These are phyloP conservation scores for Geotrichum candidum DNA, from an alignment of 1,139 yeast genomes.

Conservation along the genomic window DNA sequence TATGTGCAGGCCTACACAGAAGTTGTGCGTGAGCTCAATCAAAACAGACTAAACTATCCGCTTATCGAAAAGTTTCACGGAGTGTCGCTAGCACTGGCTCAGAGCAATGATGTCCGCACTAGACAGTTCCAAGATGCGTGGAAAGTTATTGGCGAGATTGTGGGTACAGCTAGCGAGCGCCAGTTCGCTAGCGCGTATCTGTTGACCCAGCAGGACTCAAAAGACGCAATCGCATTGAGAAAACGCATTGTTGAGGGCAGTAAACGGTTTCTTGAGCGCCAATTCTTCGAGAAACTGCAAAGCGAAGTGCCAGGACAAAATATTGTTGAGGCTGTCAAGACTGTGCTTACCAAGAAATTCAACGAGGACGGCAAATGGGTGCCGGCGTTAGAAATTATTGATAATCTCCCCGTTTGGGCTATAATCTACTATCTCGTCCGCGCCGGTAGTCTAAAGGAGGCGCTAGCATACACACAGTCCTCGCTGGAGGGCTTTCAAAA, in stretches of 20 bases:
- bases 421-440: slow-evolving; percentile 75
- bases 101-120: slow-evolving; percentile 34
- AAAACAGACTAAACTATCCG: slow-evolving; percentile 46
- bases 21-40: slow-evolving; percentile 61
- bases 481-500: slow-evolving; percentile 62
- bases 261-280: slow-evolving; percentile 59
- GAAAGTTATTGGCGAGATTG: slow-evolving; percentile 31
- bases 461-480: slow-evolving; percentile 52
- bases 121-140: slow-evolving; percentile 37
- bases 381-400: slow-evolving; percentile 53
- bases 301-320: slow-evolving; percentile 60
- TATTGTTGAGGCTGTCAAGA: slow-evolving; percentile 60
- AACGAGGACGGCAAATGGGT: slow-evolving; percentile 44
- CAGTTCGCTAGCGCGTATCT: slow-evolving; percentile 39
- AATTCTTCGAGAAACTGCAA: slow-evolving; percentile 70
- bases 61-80: slow-evolving; percentile 51
- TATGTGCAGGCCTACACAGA: slow-evolving; percentile 1
- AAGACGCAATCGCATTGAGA: slow-evolving; percentile 39
- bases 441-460: slow-evolving; percentile 76
- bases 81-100: slow-evolving; percentile 30
- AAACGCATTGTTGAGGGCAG: slow-evolving; percentile 52
- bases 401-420: slow-evolving; percentile 91
- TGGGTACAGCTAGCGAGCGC: slow-evolving; percentile 41
- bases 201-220: slow-evolving; percentile 19
- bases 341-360: slow-evolving; percentile 49